Conservation (phyloP, 768 basidiomycete genomes). For the Butyriboletus loyo region DNA sequence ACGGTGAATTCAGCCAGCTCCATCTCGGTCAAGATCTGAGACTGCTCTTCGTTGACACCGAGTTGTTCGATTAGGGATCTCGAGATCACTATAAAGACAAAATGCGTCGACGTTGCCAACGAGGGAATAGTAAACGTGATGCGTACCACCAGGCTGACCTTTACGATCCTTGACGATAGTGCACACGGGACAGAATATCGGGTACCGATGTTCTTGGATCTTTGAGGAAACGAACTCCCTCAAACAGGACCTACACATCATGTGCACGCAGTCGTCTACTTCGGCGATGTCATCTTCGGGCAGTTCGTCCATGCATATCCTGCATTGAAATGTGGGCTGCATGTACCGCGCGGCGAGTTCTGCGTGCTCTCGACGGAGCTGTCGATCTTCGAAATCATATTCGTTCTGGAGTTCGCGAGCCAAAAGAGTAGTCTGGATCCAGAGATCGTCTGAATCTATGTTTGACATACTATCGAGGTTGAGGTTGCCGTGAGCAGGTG, state of each 20-base stretch:
- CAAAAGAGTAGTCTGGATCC: slow-evolving; percentile 4
- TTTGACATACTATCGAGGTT: slow-evolving; percentile 4
- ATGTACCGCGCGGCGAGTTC: slow-evolving; percentile 24
- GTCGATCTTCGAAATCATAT: slow-evolving; percentile 41
- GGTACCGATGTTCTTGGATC: slow-evolving; percentile 52
- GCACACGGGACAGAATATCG: slow-evolving; percentile 63
- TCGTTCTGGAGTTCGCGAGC: slow-evolving; percentile 35
- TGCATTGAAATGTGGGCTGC: slow-evolving; percentile 46
- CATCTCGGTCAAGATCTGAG: slow-evolving; percentile 42
- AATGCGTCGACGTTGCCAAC: background rate
- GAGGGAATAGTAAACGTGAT: background rate
- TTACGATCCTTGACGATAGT: slow-evolving; percentile 25
- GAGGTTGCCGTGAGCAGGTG: slow-evolving; percentile 8
- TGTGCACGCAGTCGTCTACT: slow-evolving; percentile 48
- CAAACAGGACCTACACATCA: slow-evolving; percentile 54
- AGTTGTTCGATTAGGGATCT: slow-evolving; percentile 39
- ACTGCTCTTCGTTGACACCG: slow-evolving; percentile 44
- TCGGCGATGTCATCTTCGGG: slow-evolving; percentile 41
- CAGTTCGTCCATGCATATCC: slow-evolving; percentile 52
- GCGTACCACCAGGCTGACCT: slow-evolving; percentile 33
- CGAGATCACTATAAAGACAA: slow-evolving; percentile 36
- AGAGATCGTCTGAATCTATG: slow-evolving; percentile 1
- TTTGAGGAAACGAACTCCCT: slow-evolving; percentile 40
- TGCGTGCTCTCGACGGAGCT: slow-evolving; percentile 34
- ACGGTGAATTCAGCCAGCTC: slow-evolving; percentile 43